These are phyloP conservation scores for Malus hybrid DNA, from an alignment of 331 rosid species.

Conservation along the genomic window DNA sequence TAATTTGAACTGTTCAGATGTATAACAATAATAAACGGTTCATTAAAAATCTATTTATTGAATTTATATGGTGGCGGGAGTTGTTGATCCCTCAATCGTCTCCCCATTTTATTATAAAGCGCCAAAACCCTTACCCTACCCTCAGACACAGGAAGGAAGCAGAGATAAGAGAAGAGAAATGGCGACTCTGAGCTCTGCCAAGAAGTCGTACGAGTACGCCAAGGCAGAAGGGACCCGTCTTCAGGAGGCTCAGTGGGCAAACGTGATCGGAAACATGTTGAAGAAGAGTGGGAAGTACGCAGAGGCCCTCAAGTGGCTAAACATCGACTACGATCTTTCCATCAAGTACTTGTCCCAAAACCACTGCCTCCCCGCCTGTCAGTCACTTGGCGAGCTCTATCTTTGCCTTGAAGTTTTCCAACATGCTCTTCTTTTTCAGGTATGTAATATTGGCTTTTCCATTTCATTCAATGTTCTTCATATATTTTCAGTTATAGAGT, in stretches of 20 bases:
- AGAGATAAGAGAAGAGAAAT: constrained; percentile 8
- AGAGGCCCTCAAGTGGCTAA: constrained; percentile 71
- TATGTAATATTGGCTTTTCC: neutral
- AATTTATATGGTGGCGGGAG: too few species aligned
- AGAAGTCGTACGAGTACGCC: constrained; percentile 49
- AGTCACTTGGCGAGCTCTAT: constrained; percentile 85
- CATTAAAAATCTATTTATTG: too few species aligned
- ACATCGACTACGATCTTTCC: constrained; percentile 61
- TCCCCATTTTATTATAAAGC: too few species aligned
- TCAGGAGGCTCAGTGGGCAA: constrained; percentile 93
- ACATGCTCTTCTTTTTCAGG: constrained; percentile 75
- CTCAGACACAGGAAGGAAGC: neutral
- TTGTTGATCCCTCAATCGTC: too few species aligned
- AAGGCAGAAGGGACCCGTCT: constrained; percentile 54
- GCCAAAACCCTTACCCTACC: neutral
- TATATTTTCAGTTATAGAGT: neutral
- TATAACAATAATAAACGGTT: too few species aligned
- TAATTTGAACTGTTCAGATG: too few species aligned
- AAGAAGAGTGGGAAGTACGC: constrained; percentile 75
- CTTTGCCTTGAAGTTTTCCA: constrained; percentile 62
- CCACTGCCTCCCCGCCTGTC: constrained; percentile 74
- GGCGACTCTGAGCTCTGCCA: constrained; percentile 57
- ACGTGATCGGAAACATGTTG: constrained; percentile 59
- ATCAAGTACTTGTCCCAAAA: constrained; percentile 40
- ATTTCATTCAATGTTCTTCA: neutral